Percentiles rank a stretch among this genome's conserved stretches.
Conservation (phyloP, 2,329 filamentous ascomycete genomes). For the Colletotrichum spaethianum region DNA sequence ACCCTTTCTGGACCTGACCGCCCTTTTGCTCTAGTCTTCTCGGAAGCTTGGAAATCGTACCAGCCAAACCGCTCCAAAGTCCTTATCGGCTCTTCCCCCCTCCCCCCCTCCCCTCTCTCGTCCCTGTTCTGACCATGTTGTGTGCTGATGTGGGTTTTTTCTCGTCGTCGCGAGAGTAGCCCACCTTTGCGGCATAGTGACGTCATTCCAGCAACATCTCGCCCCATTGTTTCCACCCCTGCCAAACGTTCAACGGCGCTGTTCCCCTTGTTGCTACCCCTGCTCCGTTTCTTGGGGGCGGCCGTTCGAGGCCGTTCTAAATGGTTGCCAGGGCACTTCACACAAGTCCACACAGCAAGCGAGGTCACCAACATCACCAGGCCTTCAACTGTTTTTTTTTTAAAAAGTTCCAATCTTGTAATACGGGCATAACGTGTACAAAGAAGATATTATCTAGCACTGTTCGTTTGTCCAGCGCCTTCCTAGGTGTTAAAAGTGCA, state of each 20-base stretch:
- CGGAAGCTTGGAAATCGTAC: neutral
- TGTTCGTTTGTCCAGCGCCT: constrained; percentile 26
- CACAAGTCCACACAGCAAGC: neutral
- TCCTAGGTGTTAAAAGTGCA: constrained; percentile 14
- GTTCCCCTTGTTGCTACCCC: constrained; percentile 1
- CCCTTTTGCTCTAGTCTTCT: constrained; percentile 8
- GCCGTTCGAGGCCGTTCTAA: constrained; percentile 14
- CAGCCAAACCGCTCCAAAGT: neutral
- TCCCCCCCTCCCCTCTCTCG: neutral
- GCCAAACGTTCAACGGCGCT: constrained; percentile 16
- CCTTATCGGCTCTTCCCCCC: neutral
- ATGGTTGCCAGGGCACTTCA: neutral
- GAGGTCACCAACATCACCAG: neutral
- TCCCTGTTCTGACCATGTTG: constrained; percentile 13
- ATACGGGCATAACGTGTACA: constrained; percentile 29
- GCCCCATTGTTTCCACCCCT: constrained; percentile 21
- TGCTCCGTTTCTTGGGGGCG: constrained; percentile 20
- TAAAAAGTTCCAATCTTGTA: neutral
- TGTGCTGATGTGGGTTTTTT: constrained; percentile 3
- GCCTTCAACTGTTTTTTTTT: neutral
- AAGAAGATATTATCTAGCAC: constrained; percentile 39
- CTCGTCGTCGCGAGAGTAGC: constrained; percentile 9
- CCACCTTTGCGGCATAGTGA: constrained; percentile 26
- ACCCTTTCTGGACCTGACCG: constrained; percentile 18
- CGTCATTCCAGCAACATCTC: constrained; percentile 21